phyloP scores from a whole-genome alignment of 1,284 basidiomycete species.

The Cutaneotrichosporon sp. region DNA sequence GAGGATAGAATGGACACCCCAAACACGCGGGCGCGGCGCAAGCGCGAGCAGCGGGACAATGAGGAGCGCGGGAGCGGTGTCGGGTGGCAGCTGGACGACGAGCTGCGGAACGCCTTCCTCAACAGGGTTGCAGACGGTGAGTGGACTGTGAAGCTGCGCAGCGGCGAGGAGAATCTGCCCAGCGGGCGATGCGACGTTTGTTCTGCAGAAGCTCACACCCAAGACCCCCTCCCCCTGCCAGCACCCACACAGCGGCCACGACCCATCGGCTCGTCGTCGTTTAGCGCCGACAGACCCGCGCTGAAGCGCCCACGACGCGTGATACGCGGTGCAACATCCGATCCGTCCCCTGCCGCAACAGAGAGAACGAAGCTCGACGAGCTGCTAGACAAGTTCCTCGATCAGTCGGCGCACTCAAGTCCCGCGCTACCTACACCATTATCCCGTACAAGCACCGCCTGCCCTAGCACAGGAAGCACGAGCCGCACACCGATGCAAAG shows the following conservation, averaged over 20 bases:
- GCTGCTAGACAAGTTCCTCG: conserved; percentile 21
- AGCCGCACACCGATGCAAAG: not conserved
- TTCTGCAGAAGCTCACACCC: too few species aligned
- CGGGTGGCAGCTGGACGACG: conserved; percentile 21
- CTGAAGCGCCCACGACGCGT: conserved; percentile 11
- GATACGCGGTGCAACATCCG: not conserved
- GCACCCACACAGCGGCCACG: conserved; percentile 20
- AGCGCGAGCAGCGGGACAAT: not conserved
- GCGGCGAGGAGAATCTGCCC: too few species aligned
- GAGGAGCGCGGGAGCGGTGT: conserved; percentile 15
- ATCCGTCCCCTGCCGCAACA: not conserved
- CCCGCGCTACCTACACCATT: not conserved
- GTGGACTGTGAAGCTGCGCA: too few species aligned
- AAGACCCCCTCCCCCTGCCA: conserved; percentile 13
- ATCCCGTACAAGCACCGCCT: not conserved
- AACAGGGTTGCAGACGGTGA: not conserved
- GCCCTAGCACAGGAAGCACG: not conserved
- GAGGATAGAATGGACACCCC: conserved; percentile 1
- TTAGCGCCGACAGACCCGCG: not conserved
- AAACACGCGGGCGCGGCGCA: conserved; percentile 6
- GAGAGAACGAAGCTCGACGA: conserved; percentile 18
- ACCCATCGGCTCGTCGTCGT: conserved; percentile 8
- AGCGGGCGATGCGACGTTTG: too few species aligned
- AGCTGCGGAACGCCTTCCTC: conserved; percentile 3
- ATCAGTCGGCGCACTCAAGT: conserved; percentile 3